phyloP scores from a whole-genome alignment of 805 yeast species.

The Huiozyma sinensis region DNA sequence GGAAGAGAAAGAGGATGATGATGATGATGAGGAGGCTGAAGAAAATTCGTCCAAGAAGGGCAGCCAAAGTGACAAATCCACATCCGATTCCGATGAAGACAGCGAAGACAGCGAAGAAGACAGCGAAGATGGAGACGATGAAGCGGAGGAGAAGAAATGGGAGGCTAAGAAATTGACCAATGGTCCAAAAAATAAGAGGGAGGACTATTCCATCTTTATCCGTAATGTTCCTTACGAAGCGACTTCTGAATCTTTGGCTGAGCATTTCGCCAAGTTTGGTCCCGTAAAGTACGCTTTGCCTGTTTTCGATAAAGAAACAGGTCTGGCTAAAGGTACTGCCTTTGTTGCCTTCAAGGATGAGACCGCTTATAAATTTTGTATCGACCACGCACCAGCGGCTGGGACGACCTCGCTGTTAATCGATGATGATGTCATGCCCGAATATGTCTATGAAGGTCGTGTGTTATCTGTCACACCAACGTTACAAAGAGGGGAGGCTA shows the following conservation, averaged over 20 bases:
- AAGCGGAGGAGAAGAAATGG: conserved; percentile 15
- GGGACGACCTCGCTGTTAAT: conserved; percentile 57
- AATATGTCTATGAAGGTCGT: conserved; percentile 87
- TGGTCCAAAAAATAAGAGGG: conserved; percentile 43
- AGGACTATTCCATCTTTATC: conserved; percentile 66
- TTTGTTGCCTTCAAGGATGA: conserved; percentile 73
- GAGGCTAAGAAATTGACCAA: conserved; percentile 24
- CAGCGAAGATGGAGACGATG: conserved; percentile 27
- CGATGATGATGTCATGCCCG: conserved; percentile 85
- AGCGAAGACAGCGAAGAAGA: conserved; percentile 19
- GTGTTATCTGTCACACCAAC: conserved; percentile 75
- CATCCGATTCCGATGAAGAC: conserved; percentile 27
- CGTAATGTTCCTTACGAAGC: conserved; percentile 95
- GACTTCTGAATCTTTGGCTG: conserved; percentile 62
- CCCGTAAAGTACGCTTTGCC: conserved; percentile 87
- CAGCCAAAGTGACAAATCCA: conserved; percentile 28
- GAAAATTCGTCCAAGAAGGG: conserved; percentile 28
- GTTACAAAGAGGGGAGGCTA: conserved; percentile 78
- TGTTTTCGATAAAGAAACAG: conserved; percentile 76
- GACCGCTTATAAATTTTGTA: conserved; percentile 55
- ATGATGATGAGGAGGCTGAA: conserved; percentile 32
- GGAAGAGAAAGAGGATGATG: conserved; percentile 31
- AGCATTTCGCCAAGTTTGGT: conserved; percentile 77
- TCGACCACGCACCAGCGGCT: conserved; percentile 67
- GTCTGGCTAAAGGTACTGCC: conserved; percentile 87